Conservation (phyloP, 208 protist genomes). For the Porcisia deanei region DNA sequence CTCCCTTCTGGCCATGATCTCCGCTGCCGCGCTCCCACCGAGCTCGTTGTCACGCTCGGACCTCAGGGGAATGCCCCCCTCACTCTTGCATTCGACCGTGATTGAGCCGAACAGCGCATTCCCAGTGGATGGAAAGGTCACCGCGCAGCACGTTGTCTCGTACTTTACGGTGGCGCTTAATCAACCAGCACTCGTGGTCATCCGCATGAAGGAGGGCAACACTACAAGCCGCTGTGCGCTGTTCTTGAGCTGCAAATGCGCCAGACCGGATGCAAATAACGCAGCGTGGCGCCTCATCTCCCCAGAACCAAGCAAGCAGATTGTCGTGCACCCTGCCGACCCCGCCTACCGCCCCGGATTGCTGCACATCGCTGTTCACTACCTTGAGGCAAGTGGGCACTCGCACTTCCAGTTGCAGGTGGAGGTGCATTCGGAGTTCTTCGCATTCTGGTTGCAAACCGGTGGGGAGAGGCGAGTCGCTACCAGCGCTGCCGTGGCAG, state of each 20-base stretch:
- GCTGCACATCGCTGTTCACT: slow-evolving; percentile 76
- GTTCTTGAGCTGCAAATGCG: slow-evolving; percentile 65
- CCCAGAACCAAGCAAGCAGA: slow-evolving; percentile 66
- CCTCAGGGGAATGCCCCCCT: slow-evolving; percentile 10
- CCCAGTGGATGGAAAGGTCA: slow-evolving; percentile 25
- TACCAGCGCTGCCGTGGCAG: neutral
- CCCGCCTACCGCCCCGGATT: slow-evolving; percentile 44
- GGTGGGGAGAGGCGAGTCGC: slow-evolving; percentile 12
- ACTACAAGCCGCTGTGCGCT: slow-evolving; percentile 71
- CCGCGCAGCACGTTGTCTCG: slow-evolving; percentile 49
- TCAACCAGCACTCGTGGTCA: slow-evolving; percentile 50
- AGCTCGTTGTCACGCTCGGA: slow-evolving; percentile 8
- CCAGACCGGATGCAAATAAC: slow-evolving; percentile 64
- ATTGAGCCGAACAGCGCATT: slow-evolving; percentile 28
- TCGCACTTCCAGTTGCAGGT: slow-evolving; percentile 71
- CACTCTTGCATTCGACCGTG: slow-evolving; percentile 14
- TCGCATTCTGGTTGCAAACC: slow-evolving; percentile 49
- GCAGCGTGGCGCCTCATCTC: slow-evolving; percentile 81
- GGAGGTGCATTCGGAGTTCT: slow-evolving; percentile 38
- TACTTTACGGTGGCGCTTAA: slow-evolving; percentile 63
- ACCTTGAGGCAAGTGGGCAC: slow-evolving; percentile 70
- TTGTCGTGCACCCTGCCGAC: slow-evolving; percentile 82
- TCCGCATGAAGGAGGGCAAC: slow-evolving; percentile 85
- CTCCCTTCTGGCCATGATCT: neutral
- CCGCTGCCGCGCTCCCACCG: neutral